Evolutionary conservation across 768 basidiomycete genomes (phyloP).

Genomic region (Dictyophora rubrovolvata): DNA sequence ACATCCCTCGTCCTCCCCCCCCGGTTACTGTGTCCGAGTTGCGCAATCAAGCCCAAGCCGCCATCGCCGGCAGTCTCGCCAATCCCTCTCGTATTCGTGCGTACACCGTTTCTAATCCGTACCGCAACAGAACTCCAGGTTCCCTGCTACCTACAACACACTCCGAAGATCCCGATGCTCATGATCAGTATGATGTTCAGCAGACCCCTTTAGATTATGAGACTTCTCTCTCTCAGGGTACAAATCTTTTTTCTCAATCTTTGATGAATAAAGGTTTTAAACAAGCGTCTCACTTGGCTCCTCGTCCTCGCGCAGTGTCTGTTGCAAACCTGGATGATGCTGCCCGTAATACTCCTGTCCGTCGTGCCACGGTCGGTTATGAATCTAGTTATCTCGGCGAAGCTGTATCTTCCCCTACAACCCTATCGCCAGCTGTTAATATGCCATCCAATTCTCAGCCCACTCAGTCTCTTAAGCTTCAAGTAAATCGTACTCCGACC

Average conservation of each 20-base stretch:
- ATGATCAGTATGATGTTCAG: constrained; percentile 45
- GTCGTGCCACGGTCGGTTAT: constrained; percentile 50
- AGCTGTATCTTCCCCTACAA: constrained; percentile 28
- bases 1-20: constrained; percentile 59
- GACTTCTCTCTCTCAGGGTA: neutral
- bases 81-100: constrained; percentile 77
- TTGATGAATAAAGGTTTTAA: constrained; percentile 61
- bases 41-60: constrained; percentile 82
- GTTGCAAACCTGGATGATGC: constrained; percentile 84
- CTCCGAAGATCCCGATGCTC: constrained; percentile 65
- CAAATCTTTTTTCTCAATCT: constrained; percentile 7
- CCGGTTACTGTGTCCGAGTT: constrained; percentile 85
- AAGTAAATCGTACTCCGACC: constrained; percentile 31
- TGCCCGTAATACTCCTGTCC: constrained; percentile 50
- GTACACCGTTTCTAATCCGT: constrained; percentile 90
- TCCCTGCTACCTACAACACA: constrained; percentile 52
- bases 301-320: constrained; percentile 73
- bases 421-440: constrained; percentile 22
- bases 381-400: constrained; percentile 47
- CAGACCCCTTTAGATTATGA: constrained; percentile 5
- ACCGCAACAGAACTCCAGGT: constrained; percentile 49
- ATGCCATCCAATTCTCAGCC: constrained; percentile 9
- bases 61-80: constrained; percentile 74
- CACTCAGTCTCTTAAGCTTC: constrained; percentile 38
- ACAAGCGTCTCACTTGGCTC: constrained; percentile 53